phyloP scores from a whole-genome alignment of 2,329 filamentous ascomycete genomes.

The Aspergillus sp. region DNA sequence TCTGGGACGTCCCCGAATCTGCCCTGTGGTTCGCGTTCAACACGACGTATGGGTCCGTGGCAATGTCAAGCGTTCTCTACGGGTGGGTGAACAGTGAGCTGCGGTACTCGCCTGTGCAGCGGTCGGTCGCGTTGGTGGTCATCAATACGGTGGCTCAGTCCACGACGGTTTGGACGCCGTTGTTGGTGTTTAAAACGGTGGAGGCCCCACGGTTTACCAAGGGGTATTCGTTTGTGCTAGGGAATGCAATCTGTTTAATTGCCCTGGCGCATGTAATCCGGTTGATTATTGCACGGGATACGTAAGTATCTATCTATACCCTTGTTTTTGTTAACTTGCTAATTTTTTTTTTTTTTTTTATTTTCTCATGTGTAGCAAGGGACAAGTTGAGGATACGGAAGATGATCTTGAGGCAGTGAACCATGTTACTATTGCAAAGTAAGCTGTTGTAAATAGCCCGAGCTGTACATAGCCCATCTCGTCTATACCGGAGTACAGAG shows the following conservation, averaged over 20 bases:
- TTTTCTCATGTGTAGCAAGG: not conserved
- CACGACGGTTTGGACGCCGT: constrained; percentile 49
- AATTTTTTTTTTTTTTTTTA: no score
- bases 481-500: no score
- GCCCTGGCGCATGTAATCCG: constrained; percentile 16
- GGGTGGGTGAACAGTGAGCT: constrained; percentile 50
- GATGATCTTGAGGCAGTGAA: not conserved
- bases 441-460: no score
- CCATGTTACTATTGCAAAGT: no score
- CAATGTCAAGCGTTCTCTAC: constrained; percentile 49
- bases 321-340: not conserved
- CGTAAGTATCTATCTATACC: not conserved
- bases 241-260: constrained; percentile 32
- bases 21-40: constrained; percentile 49
- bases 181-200: constrained; percentile 44
- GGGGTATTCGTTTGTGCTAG: constrained; percentile 37
- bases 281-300: constrained; percentile 10
- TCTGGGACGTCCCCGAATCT: constrained; percentile 50
- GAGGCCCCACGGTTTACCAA: constrained; percentile 38
- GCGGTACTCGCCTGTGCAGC: constrained; percentile 32
- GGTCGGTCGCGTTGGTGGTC: constrained; percentile 44
- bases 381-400: not conserved
- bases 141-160: constrained; percentile 49
- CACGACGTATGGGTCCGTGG: constrained; percentile 43
- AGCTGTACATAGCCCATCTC: no score